Base-by-base conservation (phyloP, 192 early-diverging fungal genomes). In the Pilobolus umbonatus region DNA sequence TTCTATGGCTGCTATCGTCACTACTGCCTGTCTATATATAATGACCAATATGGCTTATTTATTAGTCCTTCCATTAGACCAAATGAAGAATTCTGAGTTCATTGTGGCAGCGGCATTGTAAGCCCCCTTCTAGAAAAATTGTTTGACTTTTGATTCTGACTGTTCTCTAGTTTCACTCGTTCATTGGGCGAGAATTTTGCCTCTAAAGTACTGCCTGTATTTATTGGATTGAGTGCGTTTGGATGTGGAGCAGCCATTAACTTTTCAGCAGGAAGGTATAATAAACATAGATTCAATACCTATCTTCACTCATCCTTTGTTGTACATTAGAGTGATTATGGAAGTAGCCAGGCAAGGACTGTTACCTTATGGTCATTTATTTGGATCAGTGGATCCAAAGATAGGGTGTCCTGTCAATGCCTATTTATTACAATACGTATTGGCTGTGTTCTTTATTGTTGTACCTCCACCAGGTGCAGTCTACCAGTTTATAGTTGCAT, bases 401-500 rank as follows among this genome's bases (percentile, higher is more conserved):
- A 43, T 57, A 9, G 24, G 54, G 15, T 52, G 52, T 12, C 67
- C 67, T n/a, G 49, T 68, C 12, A 49, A 51, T 26, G 54, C 67
- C 21, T 49, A 56, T 31, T 26, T 68, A n/a, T 39, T 68, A 24
- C 47, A 56, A 8, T 68, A 68, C 56, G 47, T 21, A 2, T 29
- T 68, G 3, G 21, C 60, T 4, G 10, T 68, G 3, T 31, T 62
- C 10, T 68, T 68, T 42, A 36, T 58, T 24, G 12, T 68, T 26
- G 67, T 42, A 14, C 60, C 61, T 35, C 67, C 67, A 14, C 60
- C 67, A 12, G 67, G 67, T 17, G 40, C 60, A 9, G 61, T 62
- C 2, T 68, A 56, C 26, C 48, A 68, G 21, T 68, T 68, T 25
- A 68, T 68, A n/a, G 40, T 68, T 22, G 42, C 67, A n/a, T 68